Evolutionary conservation across 768 basidiomycete species (phyloP).

Genomic region (Leccinellum rugosiceps): DNA sequence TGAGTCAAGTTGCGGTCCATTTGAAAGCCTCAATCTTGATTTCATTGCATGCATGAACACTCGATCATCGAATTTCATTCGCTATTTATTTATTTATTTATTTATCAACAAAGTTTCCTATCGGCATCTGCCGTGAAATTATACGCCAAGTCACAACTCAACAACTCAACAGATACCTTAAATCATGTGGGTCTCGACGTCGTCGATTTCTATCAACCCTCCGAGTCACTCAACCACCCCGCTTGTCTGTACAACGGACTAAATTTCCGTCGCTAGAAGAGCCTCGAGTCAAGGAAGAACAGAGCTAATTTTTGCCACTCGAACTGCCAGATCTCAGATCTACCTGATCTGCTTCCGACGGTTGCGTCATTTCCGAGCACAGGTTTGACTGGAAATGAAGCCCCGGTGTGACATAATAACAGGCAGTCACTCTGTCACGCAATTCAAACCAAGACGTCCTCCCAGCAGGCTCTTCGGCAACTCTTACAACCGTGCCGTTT

Average conservation of each 20-base stretch:
- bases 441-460: slow-evolving; percentile 12
- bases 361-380: slow-evolving; percentile 25
- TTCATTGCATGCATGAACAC: not conserved
- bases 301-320: slow-evolving; percentile 2
- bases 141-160: not conserved
- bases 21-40: not conserved
- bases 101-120: not conserved
- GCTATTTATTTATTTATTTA: not conserved
- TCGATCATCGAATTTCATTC: not conserved
- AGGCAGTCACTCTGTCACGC: slow-evolving; percentile 28
- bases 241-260: not conserved
- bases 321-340: slow-evolving; percentile 14
- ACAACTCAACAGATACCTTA: not conserved
- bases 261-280: slow-evolving; percentile 11
- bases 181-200: not conserved
- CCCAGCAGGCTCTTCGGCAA: slow-evolving; percentile 3
- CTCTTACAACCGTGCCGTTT: not conserved
- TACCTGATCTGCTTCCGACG: slow-evolving; percentile 7
- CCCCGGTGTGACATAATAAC: slow-evolving; percentile 24
- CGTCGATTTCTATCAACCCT: not conserved
- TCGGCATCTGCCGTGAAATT: slow-evolving; percentile 7
- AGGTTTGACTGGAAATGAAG: slow-evolving; percentile 25
- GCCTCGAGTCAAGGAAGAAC: not conserved
- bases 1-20: too few species aligned
- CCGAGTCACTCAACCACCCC: not conserved